A percentile compares a stretch with the other conserved stretches of the same genome.
Conservation (phyloP, 768 basidiomycete genomes). For the Hypholoma fasciculare region DNA sequence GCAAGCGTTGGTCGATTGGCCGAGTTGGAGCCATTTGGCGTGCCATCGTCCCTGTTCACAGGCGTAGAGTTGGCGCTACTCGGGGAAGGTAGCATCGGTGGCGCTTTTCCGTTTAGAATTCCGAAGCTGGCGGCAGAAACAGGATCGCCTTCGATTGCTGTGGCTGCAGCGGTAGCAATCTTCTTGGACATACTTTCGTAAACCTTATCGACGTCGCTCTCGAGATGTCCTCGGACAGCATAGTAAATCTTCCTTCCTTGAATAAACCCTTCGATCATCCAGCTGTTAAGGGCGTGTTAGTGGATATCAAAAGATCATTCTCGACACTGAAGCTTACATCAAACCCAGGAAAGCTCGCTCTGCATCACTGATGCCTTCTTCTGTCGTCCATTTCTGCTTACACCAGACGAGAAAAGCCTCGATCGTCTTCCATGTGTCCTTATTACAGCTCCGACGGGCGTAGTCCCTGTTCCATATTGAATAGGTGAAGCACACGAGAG, state of each 20-base stretch:
- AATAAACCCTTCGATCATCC: slow-evolving; percentile 79
- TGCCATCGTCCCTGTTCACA: slow-evolving; percentile 56
- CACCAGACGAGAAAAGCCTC: slow-evolving; percentile 72
- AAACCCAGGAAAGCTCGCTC: slow-evolving; percentile 74
- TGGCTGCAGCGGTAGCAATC: slow-evolving; percentile 40
- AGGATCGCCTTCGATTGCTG: slow-evolving; percentile 35
- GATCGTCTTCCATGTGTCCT: slow-evolving; percentile 68
- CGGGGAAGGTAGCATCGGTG: slow-evolving; percentile 77
- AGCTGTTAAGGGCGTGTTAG: slow-evolving; percentile 43
- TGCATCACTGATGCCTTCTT: slow-evolving; percentile 49
- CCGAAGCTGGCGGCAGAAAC: slow-evolving; percentile 24
- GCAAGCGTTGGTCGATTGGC: slow-evolving; percentile 29
- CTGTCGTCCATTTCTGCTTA: slow-evolving; percentile 64
- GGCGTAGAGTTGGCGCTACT: slow-evolving; percentile 81
- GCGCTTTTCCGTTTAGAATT: slow-evolving; percentile 44
- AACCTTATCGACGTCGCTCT: slow-evolving; percentile 38
- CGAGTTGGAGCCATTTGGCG: slow-evolving; percentile 41
- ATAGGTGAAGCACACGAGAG: slow-evolving; percentile 82
- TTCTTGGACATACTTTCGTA: slow-evolving; percentile 34
- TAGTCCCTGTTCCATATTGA: slow-evolving; percentile 81
- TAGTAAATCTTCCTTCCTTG: slow-evolving; percentile 40
- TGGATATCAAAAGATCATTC: slow-evolving; percentile 16
- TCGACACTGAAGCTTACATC: slow-evolving; percentile 57
- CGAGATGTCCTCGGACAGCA: slow-evolving; percentile 33
- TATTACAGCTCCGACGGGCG: slow-evolving; percentile 51